Base-by-base conservation (phyloP, 2,329 filamentous ascomycete species). In the Apiospora phragmitis region DNA sequence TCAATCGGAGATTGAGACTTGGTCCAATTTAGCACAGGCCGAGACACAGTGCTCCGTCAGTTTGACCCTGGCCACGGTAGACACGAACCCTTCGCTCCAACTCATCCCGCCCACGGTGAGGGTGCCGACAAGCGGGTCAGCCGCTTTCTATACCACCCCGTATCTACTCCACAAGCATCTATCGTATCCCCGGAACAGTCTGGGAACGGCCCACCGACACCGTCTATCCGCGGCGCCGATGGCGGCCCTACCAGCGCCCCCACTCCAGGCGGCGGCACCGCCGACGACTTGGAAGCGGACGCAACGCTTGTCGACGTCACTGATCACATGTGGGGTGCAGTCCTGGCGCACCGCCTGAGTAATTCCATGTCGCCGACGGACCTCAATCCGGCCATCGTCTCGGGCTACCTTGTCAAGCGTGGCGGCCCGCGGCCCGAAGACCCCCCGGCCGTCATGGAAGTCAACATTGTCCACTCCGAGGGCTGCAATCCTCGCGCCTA, bases 291-390 rank as follows among this genome's bases (percentile, higher is more conserved):
- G 65, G 90, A 92, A 71, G 85, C 85, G 1, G 92, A 95, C 70
- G 89, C 91, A 0, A 88, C 91, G 26, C 87, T 97, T 14, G 83
- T 93, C 24, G 93, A 96, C 76, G 81, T 89, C 1, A 90, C 90
- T 0, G 93, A 96, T 75, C 92, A 93, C 73, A 92, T 89, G 0
- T 95, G 92, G 91, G 93, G 91, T 26, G 88, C 93, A 6, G 84
- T 96, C 21, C 86, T 93, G 55, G 86, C 89, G 0, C 91, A 94
- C 77, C 86, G 90, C 18, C 83, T 92, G 21, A 90, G 87, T 79
- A 91, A 89, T 76, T 88, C 89, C 0, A 81, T 84, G 12, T 86
- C 86, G 3, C 81, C 88, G 21, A 81, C 87, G 6, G 88, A 90
- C 59, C 79, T 87, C 47, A 86, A 85, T 67, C 88, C 88, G 0